Percentiles rank a stretch among this genome's conserved stretches.
Conservation (phyloP, 768 basidiomycete genomes). For the Kwoniella dendrophila region DNA sequence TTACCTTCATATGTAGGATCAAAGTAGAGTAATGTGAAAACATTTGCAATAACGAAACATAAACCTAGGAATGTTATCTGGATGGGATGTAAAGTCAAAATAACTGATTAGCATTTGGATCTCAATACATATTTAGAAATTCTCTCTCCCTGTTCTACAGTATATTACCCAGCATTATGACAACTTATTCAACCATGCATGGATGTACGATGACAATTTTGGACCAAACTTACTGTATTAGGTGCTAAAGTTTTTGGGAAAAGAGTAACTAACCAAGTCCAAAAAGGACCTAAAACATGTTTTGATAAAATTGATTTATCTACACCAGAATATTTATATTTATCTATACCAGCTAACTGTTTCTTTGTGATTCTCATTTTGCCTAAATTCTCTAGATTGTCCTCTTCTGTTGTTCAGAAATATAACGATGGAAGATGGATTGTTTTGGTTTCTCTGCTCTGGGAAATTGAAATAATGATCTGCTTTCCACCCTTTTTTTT, state of each 20-base stretch:
- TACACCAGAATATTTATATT: conserved; percentile 76
- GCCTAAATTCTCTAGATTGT: too few relatives aligned
- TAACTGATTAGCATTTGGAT: background rate
- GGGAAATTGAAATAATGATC: too few relatives aligned
- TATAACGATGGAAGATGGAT: too few relatives aligned
- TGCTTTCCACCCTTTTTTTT: too few relatives aligned
- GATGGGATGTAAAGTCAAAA: background rate
- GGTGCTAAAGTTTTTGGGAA: conserved; percentile 85
- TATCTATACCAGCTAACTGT: conserved; percentile 73
- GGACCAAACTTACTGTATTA: conserved; percentile 69
- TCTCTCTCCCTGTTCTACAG: too few relatives aligned
- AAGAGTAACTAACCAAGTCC: conserved; percentile 86
- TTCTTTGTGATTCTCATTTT: conserved; percentile 60
- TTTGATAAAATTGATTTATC: conserved; percentile 66
- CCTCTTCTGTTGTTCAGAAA: too few relatives aligned
- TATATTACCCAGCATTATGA: too few relatives aligned
- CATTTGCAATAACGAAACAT: conserved; percentile 77
- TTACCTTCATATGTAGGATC: conserved; percentile 64
- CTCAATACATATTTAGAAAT: too few relatives aligned
- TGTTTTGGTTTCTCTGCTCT: too few relatives aligned
- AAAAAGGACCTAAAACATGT: conserved; percentile 73
- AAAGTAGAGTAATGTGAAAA: conserved; percentile 76
- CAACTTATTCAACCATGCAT: too few relatives aligned
- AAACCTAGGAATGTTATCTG: conserved; percentile 91
- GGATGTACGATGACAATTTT: too few relatives aligned